Base-by-base conservation (phyloP, 108 stramenopile species). In the Skeletonema grethae region DNA sequence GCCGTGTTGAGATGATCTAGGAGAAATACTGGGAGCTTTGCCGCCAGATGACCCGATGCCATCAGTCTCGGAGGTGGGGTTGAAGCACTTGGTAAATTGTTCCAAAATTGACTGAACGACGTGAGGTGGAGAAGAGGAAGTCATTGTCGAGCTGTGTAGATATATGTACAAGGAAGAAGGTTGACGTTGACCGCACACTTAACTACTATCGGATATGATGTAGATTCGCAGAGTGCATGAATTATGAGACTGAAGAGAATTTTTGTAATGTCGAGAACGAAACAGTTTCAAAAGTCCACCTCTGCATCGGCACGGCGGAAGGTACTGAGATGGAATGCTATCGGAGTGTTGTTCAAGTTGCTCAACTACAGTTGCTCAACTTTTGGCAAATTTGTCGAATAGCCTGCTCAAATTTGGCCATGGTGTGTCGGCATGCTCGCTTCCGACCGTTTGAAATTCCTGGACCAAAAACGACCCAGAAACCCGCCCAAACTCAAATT, bases 81-180 rank as follows among this genome's bases (percentile, higher is more conserved):
- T 53, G 22, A 53, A 53, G 50, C 50, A 53, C 22, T 22, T 15
- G 22, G 50, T 53, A 5, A 53, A 53, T 8, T 20, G 22, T 6
- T 53, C 50, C 22, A 53, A 53, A 53, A 53, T 7, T n/a, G 50
- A 22, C 22, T 53, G 50, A 53, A 53, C 50, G n/a, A 53, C 50
- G 22, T 4, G 50, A 8, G 50, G 20, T 8, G 50, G 22, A 53
- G 50, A 53, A 15, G 41, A 43, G 2, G 38, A 39, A 28, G 25
- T 28, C 41, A 43, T 43, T 10, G 10, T 43, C 15, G 12, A 43
- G 2, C 41, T 43, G 15, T n/a, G 15, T 15, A 43, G 41, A 15
- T 43, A 11, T 11, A 12, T 39, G 38, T 39, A 39, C 38, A 43
- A n/a, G 13, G 15, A 3, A 43, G 41, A 43, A 3, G 41, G 15